Percentiles rank a stretch among this genome's conserved stretches.
phyloP scores from a whole-genome alignment of 352 stramenopile species.

The Phytopythium chamaehyphon region DNA sequence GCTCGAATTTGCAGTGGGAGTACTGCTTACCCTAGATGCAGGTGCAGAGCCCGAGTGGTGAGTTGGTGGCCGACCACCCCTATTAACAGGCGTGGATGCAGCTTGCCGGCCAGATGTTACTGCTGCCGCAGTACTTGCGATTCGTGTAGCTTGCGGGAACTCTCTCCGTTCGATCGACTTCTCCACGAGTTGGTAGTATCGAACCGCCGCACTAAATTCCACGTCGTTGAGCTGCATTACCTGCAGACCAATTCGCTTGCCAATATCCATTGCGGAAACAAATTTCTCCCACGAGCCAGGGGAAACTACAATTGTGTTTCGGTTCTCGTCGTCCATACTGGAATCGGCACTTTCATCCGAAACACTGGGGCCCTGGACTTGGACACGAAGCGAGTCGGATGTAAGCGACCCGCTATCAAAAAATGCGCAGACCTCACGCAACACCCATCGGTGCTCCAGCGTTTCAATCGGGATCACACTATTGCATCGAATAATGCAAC shows the following conservation, averaged over 20 bases:
- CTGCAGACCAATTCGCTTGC: slow-evolving; percentile 23
- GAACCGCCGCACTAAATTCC: slow-evolving; percentile 21
- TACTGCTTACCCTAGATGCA: too few relatives aligned
- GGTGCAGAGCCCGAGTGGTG: too few relatives aligned
- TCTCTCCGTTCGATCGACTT: slow-evolving; percentile 8
- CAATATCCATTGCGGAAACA: slow-evolving; percentile 22
- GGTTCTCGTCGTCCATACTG: slow-evolving; percentile 4
- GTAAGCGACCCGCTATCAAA: slow-evolving; percentile 14
- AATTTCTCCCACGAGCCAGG: slow-evolving; percentile 29
- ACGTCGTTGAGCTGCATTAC: slow-evolving; percentile 26
- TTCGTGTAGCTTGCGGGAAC: neutral
- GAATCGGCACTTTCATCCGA: neutral
- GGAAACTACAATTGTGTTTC: slow-evolving; percentile 11
- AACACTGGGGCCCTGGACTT: neutral
- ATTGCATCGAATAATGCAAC: slow-evolving; percentile 26
- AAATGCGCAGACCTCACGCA: slow-evolving; percentile 15
- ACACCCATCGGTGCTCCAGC: slow-evolving; percentile 24
- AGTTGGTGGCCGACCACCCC: too few relatives aligned
- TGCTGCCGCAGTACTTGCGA: neutral
- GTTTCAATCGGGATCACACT: slow-evolving; percentile 21
- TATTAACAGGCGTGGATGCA: too few relatives aligned
- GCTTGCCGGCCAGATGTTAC: neutral
- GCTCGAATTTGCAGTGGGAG: too few relatives aligned
- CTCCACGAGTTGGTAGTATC: slow-evolving; percentile 35
- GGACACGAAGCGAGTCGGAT: neutral